Base-by-base conservation (phyloP, 2,329 filamentous ascomycete species). In the Cytospora paraplurivora region DNA sequence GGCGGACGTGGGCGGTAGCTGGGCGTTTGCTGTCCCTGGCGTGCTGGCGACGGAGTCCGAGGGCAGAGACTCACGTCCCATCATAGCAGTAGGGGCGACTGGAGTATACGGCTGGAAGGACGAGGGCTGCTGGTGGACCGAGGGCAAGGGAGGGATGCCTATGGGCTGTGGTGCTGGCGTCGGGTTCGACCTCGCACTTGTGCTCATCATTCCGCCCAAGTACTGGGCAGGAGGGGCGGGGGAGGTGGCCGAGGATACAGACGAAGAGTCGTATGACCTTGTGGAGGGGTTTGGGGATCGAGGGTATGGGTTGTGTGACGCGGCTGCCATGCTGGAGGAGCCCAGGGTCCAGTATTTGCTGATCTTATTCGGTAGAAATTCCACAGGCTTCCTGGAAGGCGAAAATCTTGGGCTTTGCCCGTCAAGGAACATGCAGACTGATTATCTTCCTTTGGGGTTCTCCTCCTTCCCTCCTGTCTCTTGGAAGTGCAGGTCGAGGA, bases 241-340 rank as follows among this genome's bases (percentile, higher is more conserved):
- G 21, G 86, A 88, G 34, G 85, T 82, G 62, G 84, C 81, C 63
- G 85, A 87, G 33, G 85, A 86, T 69, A 86, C 83, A 55, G 85
- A 86, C 12, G 85, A 87, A 65, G 85, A 87, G 75, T 86, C 84
- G 80, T 86, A 88, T 68, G 85, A 87, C 74, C 81, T 80, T 67
- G 81, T 83, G 68, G 85, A 86, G 66, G 79, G 80, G 74, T 86
- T 86, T 66, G 86, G 85, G 63, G 85, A 88, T 75, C 84, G 85
- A 71, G 83, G 76, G 73, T 84, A 87, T 56, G 80, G 76, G 72
- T 81, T 84, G 76, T 87, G 84, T 70, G 82, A 78, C 64, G 83
- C 79, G 70, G 83, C 78, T 84, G 83, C 79, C 84, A 87, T 87
- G 71, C 69, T 75, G 72, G 66, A 73, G 69, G 72, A 67, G 68